Base-by-base conservation (phyloP, 495 filamentous ascomycete genomes). In the Annulohypoxylon maeteangense region DNA sequence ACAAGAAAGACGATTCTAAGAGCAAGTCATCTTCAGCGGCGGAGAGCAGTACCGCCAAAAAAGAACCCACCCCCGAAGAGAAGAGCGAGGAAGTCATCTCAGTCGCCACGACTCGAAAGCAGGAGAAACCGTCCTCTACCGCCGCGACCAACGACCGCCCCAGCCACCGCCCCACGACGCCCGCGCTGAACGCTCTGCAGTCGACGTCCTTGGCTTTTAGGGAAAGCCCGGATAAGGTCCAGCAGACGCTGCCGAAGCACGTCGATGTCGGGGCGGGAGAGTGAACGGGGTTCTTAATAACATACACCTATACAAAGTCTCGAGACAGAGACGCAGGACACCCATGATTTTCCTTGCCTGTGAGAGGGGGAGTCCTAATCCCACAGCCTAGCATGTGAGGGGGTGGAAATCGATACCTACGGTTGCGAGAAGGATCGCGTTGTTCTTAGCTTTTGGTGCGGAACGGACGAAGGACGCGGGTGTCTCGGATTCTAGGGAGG, bases 11-110 rank as follows among this genome's bases (percentile, higher is more conserved):
- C 0, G 59, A 20, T 6, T 18, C 70, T 22, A 62, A 57, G 31
- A 47, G 31, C 20, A 36, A 18, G 7, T 12, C 48, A 40, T 56
- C 68, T 23, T 61, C 62, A 0, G 14, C 22, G 27, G 8, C 63
- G 1, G 42, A 66, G 48, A 36, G 36, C 1, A 20, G 36, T 11
- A 32, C 50, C 69, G 70, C 90, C 86, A 86, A 91, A 70, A 90
- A 90, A 87, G 88, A 89, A 32, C 88, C 92, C 75, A 83, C 92
- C 71, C 91, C 90, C 61, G 81, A 84, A 55, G 91, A 93, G 83
- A 86, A 89, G 82, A 92, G 91, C 78, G 90, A 92, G 36, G 86
- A 89, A 79, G 93, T 92, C 82, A 82, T 93, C 76, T 82, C 81
- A 78, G 87, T 86, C 72, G 83, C 85, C 72, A 90, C 90, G 79